These are phyloP conservation scores for Rosa rugosa DNA, from an alignment of 306 rosid species.

Conservation along the genomic window DNA sequence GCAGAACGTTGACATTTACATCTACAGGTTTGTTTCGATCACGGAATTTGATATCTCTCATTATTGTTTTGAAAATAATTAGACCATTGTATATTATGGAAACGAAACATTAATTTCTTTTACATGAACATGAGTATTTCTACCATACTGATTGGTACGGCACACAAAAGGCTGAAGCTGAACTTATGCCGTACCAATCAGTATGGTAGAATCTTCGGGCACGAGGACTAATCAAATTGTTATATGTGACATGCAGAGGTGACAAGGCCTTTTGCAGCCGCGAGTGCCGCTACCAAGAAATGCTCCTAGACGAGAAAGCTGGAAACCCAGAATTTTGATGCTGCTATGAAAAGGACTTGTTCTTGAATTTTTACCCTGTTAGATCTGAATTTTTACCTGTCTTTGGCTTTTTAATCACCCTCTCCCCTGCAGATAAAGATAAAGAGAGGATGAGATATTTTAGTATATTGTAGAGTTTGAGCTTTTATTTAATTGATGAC, in stretches of 20 bases:
- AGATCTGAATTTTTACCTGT: conserved; percentile 11
- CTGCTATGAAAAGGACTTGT: conserved; percentile 8
- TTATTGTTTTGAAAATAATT: neutral
- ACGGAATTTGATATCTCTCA: neutral
- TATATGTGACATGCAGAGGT: conserved; percentile 54
- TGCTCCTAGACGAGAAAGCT: conserved; percentile 54
- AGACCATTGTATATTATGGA: neutral
- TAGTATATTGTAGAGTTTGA: conserved; percentile 26
- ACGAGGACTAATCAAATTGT: neutral
- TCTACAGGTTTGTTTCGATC: conserved; percentile 52
- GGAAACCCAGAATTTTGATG: conserved; percentile 48
- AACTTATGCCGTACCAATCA: too few relatives aligned
- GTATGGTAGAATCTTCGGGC: neutral
- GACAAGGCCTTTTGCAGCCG: conserved; percentile 87
- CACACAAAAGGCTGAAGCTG: too few relatives aligned
- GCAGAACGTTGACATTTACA: conserved; percentile 73
- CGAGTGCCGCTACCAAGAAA: conserved; percentile 82
- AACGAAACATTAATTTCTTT: neutral
- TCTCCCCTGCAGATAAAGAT: conserved; percentile 53
- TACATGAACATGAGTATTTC: neutral
- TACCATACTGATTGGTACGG: neutral
- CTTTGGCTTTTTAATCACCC: conserved; percentile 10
- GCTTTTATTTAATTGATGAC: conserved; percentile 31
- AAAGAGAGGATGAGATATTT: conserved; percentile 50
- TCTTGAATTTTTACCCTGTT: conserved; percentile 17